phyloP scores from a whole-genome alignment of 176 grass and related monocot genomes.

The Tuctoria greenei region DNA sequence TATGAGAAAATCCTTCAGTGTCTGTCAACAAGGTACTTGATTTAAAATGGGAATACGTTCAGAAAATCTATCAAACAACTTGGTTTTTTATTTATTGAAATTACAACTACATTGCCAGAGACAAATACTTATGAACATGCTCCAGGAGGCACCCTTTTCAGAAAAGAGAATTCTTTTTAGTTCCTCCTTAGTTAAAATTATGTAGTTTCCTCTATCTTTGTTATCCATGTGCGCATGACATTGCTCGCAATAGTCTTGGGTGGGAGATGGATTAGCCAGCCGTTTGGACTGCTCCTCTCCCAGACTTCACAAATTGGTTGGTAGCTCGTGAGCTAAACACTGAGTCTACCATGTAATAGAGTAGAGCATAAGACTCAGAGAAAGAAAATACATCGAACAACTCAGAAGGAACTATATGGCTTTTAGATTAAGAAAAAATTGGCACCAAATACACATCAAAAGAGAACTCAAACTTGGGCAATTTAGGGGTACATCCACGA shows the following conservation, averaged over 20 bases:
- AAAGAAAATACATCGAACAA: not conserved
- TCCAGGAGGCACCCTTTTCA: no score
- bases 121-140: no score
- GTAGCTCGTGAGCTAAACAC: not conserved
- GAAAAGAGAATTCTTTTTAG: no score
- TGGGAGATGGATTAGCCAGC: no score
- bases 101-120: not conserved
- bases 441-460: not conserved
- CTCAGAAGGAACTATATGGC: not conserved
- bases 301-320: not conserved
- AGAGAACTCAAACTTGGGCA: not conserved
- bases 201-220: no score
- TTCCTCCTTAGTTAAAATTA: no score
- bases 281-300: no score
- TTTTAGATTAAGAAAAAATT: not conserved
- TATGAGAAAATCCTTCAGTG: conserved; percentile 80
- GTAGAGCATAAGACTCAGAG: not conserved
- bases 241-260: no score
- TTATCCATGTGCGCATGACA: no score
- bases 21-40: conserved; percentile 54
- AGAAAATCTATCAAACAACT: not conserved
- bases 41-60: conserved; percentile 14
- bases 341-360: not conserved
- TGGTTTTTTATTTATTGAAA: not conserved
- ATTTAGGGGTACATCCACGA: not conserved